Evolutionary conservation across 495 filamentous ascomycete genomes (phyloP), one percentile per base, ranked within the genome.

Genomic region (Endocarpon pusillum): DNA sequence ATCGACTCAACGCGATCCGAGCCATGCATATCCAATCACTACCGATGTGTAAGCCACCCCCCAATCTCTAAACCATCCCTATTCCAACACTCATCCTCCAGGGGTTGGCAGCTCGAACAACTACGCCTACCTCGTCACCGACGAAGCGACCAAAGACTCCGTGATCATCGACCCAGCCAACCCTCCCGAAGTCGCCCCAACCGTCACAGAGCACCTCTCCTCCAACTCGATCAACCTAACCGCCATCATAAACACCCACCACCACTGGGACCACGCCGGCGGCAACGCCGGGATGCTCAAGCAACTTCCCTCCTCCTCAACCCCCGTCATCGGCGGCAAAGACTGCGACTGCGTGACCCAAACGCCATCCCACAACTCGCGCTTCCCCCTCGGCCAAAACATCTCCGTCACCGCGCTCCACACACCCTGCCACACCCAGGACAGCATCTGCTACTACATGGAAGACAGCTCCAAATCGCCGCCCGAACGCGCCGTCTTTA

Each of bases 371-470:
- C 69, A 96, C 54, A 73, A 71, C 19, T 71, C 81, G 44, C 69
- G 54, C 9, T 94, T 94, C 64, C 78, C 71, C 43, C 73, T 96
- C 38, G 89, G 91, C 37, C 69, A 77, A 35, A 57, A 59, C 23
- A 87, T 97, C 46, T 66, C 66, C 2, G 83, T 94, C 34, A 89
- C 71, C 47, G 81, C 80, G n/a, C 56, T 96, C 17, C 78, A 96
- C 56, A 97, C 89, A 5, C 89, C 89, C 3, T 97, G 89, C 52
- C 91, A 97, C 51, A 97, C 89, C 2, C 89, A 94, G 55, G 89
- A 97, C 53, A 93, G 84, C 47, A 93, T 97, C 43, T 96, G 89
- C 66, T 97, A 71, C 44, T 70, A 69, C 33, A 72, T 89, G 64
- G 69, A 92, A 53, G 89, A 96, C 46, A 17, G 19, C 28, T 6